Percentiles rank a stretch among this genome's conserved stretches.
Conservation (phyloP, 1,284 basidiomycete genomes). For the Leccinum colubrinum region DNA sequence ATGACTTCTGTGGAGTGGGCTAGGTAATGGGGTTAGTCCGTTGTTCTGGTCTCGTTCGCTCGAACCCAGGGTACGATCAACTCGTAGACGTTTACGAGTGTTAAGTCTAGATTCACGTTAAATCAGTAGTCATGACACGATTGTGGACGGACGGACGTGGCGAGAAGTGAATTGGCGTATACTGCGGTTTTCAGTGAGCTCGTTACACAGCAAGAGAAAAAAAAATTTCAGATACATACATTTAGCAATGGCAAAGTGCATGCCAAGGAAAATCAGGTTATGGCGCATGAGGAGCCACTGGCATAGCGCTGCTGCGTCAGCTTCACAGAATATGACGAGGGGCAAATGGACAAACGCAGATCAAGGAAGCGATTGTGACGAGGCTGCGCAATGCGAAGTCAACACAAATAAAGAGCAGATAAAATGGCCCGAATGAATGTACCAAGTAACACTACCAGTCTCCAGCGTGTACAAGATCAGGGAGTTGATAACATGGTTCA, state of each 20-base stretch:
- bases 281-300: conserved; percentile 48
- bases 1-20: conserved; percentile 18
- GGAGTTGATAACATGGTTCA: conserved; percentile 48
- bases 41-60: conserved; percentile 29
- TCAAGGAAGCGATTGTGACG: conserved; percentile 37
- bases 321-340: background rate
- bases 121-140: background rate
- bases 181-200: conserved; percentile 10
- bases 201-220: background rate
- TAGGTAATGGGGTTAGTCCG: conserved; percentile 12
- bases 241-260: conserved; percentile 54
- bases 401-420: conserved; percentile 24
- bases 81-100: conserved; percentile 31
- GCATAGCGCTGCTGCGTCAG: background rate
- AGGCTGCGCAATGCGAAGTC: conserved; percentile 19
- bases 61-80: conserved; percentile 22
- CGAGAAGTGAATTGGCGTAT: conserved; percentile 34
- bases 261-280: conserved; percentile 47
- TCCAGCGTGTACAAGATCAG: conserved; percentile 54
- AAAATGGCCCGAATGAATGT: background rate
- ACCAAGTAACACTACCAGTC: conserved; percentile 51
- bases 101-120: conserved; percentile 20
- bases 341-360: conserved; percentile 38
- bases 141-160: conserved; percentile 22
- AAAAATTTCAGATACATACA: conserved; percentile 26